Base-by-base conservation (phyloP, 257 asterid genomes). In the Przewalskia tangutica region DNA sequence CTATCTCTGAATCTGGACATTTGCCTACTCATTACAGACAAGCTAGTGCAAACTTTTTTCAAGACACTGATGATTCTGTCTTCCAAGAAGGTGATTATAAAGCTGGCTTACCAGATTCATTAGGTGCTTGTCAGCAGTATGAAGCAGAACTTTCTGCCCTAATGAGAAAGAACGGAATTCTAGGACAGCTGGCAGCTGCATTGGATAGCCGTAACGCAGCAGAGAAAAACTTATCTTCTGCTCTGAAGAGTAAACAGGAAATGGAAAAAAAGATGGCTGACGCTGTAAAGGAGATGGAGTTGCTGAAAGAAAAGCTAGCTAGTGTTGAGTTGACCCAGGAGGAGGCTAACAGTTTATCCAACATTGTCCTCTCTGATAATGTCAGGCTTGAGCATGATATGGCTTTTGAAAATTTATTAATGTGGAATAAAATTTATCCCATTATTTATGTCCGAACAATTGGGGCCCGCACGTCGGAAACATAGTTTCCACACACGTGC, bases 381-480 rank as follows among this genome's bases (percentile, higher is more conserved):
- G 97, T 94, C 20, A 88, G 98, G 87, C 98, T 96, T 50, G 99
- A 96, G 88, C 99, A 94, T 77, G 98, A 96, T 8, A 94, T 94
- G 84, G 98, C 99, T 85, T 96, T 93, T n/a, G n/a, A n/a, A n/a
- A n/a, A n/a, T n/a, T n/a, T n/a, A n/a, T n/a, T n/a, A n/a, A n/a
- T n/a, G n/a, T n/a, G n/a, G n/a, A n/a, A n/a, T n/a, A n/a, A n/a
- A n/a, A n/a, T n/a, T n/a, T n/a, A n/a, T n/a, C n/a, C n/a, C n/a
- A n/a, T n/a, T n/a, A n/a, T n/a, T n/a, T n/a, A n/a, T n/a, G n/a
- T n/a, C n/a, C n/a, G n/a, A n/a, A n/a, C n/a, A n/a, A n/a, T n/a
- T n/a, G n/a, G n/a, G n/a, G n/a, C n/a, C n/a, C n/a, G n/a, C n/a
- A n/a, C n/a, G n/a, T n/a, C n/a, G n/a, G n/a, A n/a, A n/a, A n/a